These are phyloP conservation scores for Lanmaoa pseudosensibilis DNA, from an alignment of 768 basidiomycete genomes.

Conservation along the genomic window DNA sequence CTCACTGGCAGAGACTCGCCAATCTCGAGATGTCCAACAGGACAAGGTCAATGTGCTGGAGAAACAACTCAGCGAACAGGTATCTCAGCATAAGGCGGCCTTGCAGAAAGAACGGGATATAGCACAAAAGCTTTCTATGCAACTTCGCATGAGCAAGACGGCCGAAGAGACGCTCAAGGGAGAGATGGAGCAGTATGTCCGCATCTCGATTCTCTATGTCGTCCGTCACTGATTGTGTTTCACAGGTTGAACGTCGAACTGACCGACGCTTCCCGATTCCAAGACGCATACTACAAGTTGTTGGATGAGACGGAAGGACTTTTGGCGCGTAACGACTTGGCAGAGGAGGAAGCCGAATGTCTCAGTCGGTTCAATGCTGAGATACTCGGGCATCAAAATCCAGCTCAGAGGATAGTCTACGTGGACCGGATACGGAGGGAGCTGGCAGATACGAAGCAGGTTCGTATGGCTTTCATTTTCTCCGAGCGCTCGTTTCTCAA, in stretches of 20 bases:
- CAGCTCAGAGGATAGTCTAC: constrained; percentile 82
- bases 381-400: constrained; percentile 81
- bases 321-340: constrained; percentile 68
- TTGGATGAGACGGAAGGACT: constrained; percentile 64
- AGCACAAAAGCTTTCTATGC: constrained; percentile 46
- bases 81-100: constrained; percentile 34
- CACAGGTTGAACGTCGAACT: constrained; percentile 51
- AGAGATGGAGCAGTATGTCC: constrained; percentile 67
- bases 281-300: constrained; percentile 68
- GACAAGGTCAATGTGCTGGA: constrained; percentile 28
- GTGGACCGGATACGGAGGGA: constrained; percentile 82
- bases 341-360: constrained; percentile 75
- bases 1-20: constrained; percentile 15
- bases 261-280: constrained; percentile 59
- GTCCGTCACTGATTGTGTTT: constrained; percentile 1
- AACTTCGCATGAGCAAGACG: constrained; percentile 55
- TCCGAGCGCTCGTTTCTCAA: background rate
- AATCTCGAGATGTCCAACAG: constrained; percentile 25
- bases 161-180: constrained; percentile 68
- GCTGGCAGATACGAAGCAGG: constrained; percentile 78
- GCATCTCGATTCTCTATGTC: background rate
- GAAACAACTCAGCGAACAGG: constrained; percentile 33
- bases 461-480: constrained; percentile 35
- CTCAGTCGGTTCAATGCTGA: constrained; percentile 83
- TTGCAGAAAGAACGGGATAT: constrained; percentile 49